Evolutionary conservation across 192 early-diverging fungal species (phyloP).

Genomic region (Chytriomyces confervae): DNA sequence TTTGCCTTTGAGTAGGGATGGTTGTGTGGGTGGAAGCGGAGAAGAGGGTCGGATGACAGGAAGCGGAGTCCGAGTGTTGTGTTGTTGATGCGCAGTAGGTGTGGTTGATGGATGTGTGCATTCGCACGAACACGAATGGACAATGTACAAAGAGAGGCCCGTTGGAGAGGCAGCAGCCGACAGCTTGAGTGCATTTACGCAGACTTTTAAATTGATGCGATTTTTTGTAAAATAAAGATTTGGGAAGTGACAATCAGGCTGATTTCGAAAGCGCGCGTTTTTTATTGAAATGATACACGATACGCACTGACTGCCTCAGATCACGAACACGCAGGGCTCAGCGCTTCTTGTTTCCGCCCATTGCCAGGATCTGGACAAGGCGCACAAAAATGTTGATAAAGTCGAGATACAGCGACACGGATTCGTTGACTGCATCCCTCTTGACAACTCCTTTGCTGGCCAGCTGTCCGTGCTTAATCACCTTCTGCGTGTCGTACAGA

Average conservation of each 20-base stretch:
- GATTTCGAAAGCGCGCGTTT: too few relatives aligned
- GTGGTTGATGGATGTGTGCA: too few relatives aligned
- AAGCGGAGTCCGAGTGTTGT: background rate
- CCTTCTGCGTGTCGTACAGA: conserved; percentile 35
- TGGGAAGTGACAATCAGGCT: too few relatives aligned
- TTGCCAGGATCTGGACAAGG: conserved; percentile 24
- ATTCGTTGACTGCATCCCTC: conserved; percentile 22
- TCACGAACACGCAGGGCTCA: background rate
- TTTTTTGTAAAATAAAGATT: too few relatives aligned
- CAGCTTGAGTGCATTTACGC: too few relatives aligned
- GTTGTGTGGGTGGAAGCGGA: background rate
- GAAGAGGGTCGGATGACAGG: background rate
- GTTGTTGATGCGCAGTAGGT: too few relatives aligned
- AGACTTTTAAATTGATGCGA: too few relatives aligned
- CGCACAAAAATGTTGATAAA: conserved; percentile 36
- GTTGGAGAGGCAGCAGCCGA: too few relatives aligned
- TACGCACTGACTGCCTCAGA: too few relatives aligned
- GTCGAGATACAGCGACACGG: conserved; percentile 17
- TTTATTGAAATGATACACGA: too few relatives aligned
- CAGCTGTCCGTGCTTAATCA: conserved; percentile 21
- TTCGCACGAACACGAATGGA: too few relatives aligned
- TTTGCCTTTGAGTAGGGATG: background rate
- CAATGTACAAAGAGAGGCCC: too few relatives aligned
- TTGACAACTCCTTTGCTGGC: background rate
- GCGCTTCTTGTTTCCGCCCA: conserved; percentile 1